Evolutionary conservation across 306 rosid species (phyloP).

Genomic region (Adenanthera pavonina): DNA sequence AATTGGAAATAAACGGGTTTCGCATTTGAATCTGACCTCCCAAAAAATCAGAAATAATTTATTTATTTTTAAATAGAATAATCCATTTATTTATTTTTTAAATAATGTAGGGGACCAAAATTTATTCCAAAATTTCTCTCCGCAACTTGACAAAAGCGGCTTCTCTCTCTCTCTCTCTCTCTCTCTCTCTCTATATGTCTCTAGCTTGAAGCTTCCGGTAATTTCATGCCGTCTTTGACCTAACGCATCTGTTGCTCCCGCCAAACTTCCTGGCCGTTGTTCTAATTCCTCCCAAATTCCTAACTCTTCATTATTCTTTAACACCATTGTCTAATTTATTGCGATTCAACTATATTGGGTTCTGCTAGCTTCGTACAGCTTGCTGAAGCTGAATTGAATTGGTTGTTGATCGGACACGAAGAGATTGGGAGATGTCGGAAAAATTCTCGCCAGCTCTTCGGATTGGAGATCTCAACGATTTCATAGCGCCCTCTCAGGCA

Average conservation of each 20-base stretch:
- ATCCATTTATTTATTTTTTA: neutral
- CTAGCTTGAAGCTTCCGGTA: neutral
- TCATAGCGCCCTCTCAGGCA: constrained; percentile 88
- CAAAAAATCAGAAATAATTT: no score
- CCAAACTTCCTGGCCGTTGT: neutral
- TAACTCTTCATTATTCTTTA: neutral
- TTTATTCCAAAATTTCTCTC: neutral
- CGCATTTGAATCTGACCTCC: no score
- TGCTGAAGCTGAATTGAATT: neutral
- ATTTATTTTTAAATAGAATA: no score
- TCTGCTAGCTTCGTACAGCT: neutral
- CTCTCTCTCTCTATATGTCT: neutral
- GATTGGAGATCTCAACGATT: constrained; percentile 91
- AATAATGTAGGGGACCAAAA: neutral
- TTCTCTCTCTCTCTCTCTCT: neutral
- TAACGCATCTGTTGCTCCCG: constrained; percentile 14
- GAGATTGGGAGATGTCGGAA: constrained; percentile 64
- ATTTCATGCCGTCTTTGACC: constrained; percentile 38
- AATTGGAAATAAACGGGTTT: neutral
- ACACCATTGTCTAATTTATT: neutral
- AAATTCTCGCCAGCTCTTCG: constrained; percentile 90
- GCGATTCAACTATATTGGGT: neutral
- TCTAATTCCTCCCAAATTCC: constrained; percentile 22
- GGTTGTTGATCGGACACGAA: constrained; percentile 16
- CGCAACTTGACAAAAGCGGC: neutral